These are phyloP conservation scores for Verticillium tricorpus DNA, from an alignment of 2,329 filamentous ascomycete genomes.

Conservation along the genomic window DNA sequence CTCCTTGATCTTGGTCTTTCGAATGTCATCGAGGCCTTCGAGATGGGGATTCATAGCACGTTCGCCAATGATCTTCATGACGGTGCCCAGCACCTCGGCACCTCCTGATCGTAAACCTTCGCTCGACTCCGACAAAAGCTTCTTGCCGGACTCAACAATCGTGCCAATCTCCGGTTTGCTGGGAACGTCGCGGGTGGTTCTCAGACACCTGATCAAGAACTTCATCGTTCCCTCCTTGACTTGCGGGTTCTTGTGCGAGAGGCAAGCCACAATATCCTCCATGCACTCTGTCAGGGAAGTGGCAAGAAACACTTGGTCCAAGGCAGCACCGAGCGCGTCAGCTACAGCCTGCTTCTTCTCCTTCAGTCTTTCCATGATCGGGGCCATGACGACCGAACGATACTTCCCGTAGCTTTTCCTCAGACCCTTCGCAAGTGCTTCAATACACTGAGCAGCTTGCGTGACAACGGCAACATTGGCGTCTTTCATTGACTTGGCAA, in stretches of 20 bases:
- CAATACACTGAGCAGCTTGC: conserved; percentile 88
- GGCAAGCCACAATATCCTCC: conserved; percentile 81
- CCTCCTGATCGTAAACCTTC: conserved; percentile 83
- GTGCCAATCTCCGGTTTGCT: conserved; percentile 76
- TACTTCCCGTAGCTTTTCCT: conserved; percentile 77
- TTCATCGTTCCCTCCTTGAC: conserved; percentile 94
- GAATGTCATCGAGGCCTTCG: conserved; percentile 90
- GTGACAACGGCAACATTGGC: conserved; percentile 94
- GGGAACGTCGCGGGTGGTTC: conserved; percentile 78
- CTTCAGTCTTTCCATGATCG: conserved; percentile 93
- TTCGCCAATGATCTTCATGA: conserved; percentile 99
- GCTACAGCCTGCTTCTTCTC: conserved; percentile 92
- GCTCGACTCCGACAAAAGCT: conserved; percentile 83
- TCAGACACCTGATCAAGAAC: conserved; percentile 84
- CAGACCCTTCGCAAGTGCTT: conserved; percentile 81
- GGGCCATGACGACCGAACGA: conserved; percentile 72
- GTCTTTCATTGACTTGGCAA: conserved; percentile 98
- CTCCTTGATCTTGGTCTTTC: conserved; percentile 94
- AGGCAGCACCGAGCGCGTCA: conserved; percentile 79
- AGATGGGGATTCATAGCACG: conserved; percentile 90
- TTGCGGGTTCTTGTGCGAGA: conserved; percentile 94
- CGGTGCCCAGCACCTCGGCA: conserved; percentile 84
- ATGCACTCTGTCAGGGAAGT: conserved; percentile 78
- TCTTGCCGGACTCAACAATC: conserved; percentile 86
- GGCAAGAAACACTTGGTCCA: conserved; percentile 64